Percentiles rank a stretch among this genome's conserved stretches.
Conservation (phyloP, 306 rosid genomes). For the Mimosa pudica region DNA sequence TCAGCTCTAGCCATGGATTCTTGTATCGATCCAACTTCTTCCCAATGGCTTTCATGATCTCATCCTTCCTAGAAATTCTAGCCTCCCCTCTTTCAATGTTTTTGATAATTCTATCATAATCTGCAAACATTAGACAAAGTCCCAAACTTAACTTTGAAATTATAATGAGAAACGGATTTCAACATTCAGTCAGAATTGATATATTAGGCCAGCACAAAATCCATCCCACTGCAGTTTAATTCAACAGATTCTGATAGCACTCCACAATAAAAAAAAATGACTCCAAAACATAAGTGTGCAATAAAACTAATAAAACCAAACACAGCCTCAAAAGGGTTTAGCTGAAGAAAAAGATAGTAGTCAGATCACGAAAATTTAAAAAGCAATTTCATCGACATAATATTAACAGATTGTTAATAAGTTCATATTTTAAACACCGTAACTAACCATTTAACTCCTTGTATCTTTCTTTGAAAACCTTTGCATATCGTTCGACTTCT, state of each 20-base stretch:
- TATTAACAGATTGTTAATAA: background rate
- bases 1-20: conserved; percentile 98
- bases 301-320: conserved; percentile 2
- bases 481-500: conserved; percentile 95
- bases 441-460: conserved; percentile 88
- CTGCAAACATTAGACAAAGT: conserved; percentile 46
- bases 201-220: conserved; percentile 6
- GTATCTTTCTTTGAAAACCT: conserved; percentile 86
- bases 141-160: background rate
- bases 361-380: background rate
- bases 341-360: background rate
- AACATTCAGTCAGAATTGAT: conserved; percentile 9
- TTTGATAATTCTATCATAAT: conserved; percentile 92
- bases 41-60: conserved; percentile 98
- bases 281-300: too few species aligned
- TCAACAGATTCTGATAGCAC: background rate
- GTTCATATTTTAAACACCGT: background rate
- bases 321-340: conserved; percentile 7
- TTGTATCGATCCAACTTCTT: conserved; percentile 96
- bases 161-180: conserved; percentile 13
- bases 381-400: background rate
- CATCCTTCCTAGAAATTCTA: conserved; percentile 93
- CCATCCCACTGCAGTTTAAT: conserved; percentile 1
- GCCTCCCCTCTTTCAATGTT: conserved; percentile 99
- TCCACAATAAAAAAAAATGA: background rate